phyloP scores from a whole-genome alignment of 2,329 filamentous ascomycete species.

The Mycosphaerella sp. region DNA sequence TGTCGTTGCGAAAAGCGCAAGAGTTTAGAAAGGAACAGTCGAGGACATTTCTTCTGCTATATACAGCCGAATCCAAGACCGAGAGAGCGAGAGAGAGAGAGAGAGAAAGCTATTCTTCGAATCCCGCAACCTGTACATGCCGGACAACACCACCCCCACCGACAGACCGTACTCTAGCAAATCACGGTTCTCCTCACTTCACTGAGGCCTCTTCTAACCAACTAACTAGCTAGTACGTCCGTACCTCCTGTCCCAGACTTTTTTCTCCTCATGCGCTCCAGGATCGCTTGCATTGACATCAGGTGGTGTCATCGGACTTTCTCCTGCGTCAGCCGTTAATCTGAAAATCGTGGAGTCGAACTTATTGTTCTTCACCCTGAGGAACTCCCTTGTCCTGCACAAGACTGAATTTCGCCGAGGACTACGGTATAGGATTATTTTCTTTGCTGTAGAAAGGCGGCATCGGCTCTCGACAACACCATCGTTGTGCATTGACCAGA shows the following conservation, averaged over 20 bases:
- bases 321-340: conserved; percentile 10
- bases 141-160: background rate
- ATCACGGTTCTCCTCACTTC: conserved; percentile 6
- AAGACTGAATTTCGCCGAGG: background rate
- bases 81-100: too few species aligned
- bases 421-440: too few species aligned
- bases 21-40: background rate
- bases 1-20: background rate
- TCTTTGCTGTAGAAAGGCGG: too few species aligned
- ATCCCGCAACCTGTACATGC: background rate
- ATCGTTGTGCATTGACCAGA: too few species aligned
- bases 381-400: background rate
- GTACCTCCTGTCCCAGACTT: too few species aligned
- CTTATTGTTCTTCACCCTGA: too few species aligned
- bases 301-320: conserved; percentile 1
- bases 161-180: too few species aligned
- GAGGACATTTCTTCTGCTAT: background rate
- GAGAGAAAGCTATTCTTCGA: conserved; percentile 6
- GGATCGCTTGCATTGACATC: too few species aligned
- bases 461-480: too few species aligned
- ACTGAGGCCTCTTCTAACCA: too few species aligned
- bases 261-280: too few species aligned
- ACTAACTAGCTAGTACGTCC: background rate
- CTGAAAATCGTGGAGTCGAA: too few species aligned
- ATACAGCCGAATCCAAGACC: background rate